Evolutionary conservation across 225 moss, liverwort and hornwort genomes (phyloP), one percentile per base, ranked within the genome.

Genomic region (Pseudisothecium myosuroides): DNA sequence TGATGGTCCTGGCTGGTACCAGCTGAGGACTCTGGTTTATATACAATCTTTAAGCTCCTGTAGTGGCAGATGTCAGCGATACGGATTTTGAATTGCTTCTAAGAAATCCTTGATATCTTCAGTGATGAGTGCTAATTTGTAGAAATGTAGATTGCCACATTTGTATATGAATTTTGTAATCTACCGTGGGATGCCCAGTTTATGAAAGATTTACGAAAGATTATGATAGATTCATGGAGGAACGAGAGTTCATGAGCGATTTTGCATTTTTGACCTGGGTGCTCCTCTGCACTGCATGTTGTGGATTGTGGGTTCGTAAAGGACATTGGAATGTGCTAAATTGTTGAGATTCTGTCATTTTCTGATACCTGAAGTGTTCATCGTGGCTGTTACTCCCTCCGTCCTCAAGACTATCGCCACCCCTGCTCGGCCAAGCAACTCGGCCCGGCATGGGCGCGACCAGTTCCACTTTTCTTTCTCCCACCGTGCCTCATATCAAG

Each of bases 151-250:
- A 92, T 87, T 91, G 87, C 88, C 92, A 89, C 94, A 92, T 89
- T 89, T 94, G 93, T 94, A 94, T 89, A 94, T 94, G 94, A 82
- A 89, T 89, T 89, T 93, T 94, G 94, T 93, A 92, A 93, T 60
- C 72, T 93, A 88, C 41, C 83, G 79, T 90, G 91, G 87, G 83
- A 94, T 87, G 83, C 85, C 77, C 87, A 90, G 85, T 88, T 90
- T 62, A 80, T 63, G 89, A 88, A 85, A 79, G 83, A 58, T 82
- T 62, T 66, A n/a, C 49, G 31, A 85, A 89, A 85, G 89, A 80
- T 49, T 89, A 23, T 62, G 45, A 62, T 56, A 76, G 76, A 45
- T 88, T 73, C 14, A 72, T 79, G 55, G 56, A 86, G 39, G 64
- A 78, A 29, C 8, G 34, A 69, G 85, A 61, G 47, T 88, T 84